A percentile compares a stretch with the other conserved stretches of the same genome.
phyloP scores from a whole-genome alignment of 768 basidiomycete species.

The Lyophyllum atratum region DNA sequence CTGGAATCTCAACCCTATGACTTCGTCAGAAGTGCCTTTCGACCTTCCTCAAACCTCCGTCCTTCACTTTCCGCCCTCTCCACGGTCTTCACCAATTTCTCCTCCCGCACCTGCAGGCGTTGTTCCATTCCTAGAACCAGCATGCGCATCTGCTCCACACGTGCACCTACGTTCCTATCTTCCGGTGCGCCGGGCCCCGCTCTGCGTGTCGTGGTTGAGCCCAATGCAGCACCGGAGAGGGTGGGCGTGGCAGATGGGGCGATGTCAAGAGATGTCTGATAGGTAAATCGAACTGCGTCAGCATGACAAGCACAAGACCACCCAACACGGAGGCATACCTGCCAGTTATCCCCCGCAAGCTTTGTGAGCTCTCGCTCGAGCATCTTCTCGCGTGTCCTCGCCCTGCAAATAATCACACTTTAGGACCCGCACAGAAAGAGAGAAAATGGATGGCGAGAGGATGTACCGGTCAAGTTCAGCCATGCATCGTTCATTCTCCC shows the following conservation, averaged over 20 bases:
- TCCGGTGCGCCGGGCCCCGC: slow-evolving; percentile 12
- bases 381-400: slow-evolving; percentile 71
- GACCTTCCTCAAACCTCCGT: slow-evolving; percentile 15
- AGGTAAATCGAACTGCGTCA: slow-evolving; percentile 1
- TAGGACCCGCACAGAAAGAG: not conserved
- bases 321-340: slow-evolving; percentile 45
- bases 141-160: slow-evolving; percentile 21
- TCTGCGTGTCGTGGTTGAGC: slow-evolving; percentile 25
- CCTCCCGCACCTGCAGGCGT: slow-evolving; percentile 23
- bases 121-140: slow-evolving; percentile 24
- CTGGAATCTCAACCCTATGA: not conserved
- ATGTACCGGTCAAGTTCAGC: slow-evolving; percentile 71
- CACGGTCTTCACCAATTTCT: slow-evolving; percentile 17
- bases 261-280: slow-evolving; percentile 35
- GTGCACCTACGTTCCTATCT: slow-evolving; percentile 6
- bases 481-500: slow-evolving; percentile 88
- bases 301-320: slow-evolving; percentile 9
- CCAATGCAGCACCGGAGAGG: slow-evolving; percentile 33
- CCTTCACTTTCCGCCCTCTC: slow-evolving; percentile 20
- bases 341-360: slow-evolving; percentile 81
- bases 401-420: slow-evolving; percentile 34
- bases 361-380: slow-evolving; percentile 73
- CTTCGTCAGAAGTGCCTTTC: slow-evolving; percentile 4
- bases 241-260: slow-evolving; percentile 23
- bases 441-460: not conserved